Evolutionary conservation across 2,329 filamentous ascomycete species (phyloP), one percentile per base, ranked within the genome.

Genomic region (Colletotrichum incanum): DNA sequence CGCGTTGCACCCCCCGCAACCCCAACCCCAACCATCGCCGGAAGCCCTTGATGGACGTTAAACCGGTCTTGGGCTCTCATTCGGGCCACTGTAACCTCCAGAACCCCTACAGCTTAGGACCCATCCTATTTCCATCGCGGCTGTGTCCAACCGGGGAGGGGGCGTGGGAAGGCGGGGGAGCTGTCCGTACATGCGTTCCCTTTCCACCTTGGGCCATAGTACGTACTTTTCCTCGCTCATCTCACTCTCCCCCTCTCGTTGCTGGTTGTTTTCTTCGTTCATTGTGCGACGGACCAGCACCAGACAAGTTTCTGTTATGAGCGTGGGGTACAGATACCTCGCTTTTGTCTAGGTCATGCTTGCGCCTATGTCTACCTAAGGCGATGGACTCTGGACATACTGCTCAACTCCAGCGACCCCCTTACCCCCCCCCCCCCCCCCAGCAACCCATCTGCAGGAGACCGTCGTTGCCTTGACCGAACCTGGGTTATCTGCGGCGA

Each of bases 111-210:
- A 52, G 45, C 56, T 60, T 56, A 60, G 54, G 60, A 72, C 70
- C 65, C 59, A 41, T 70, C 37, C 70, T 70, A 72, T 72, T 61
- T 64, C 70, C 60, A 65, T 70, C 47, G 70, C 70, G 65, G 70
- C 70, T 72, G 70, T 72, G 70, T 64, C 52, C 52, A 43, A 49
- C 54, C 5, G 39, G 67, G 65, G 47, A 41, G 54, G 59, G 55
- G 52, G 43, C 28, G 54, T 58, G 45, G 34, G 45, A 64, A 23
- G 45, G 69, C 52, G 65, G 69, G 59, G 47, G 50, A 52, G 31
- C 18, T 64, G 28, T 14, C 28, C 7, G 26, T 28, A 11, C 43
- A 39, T 7, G 20, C 20, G 28, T 56, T 56, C 34, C 14, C 55
- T n/a, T 43, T 26, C 9, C 39, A 55, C 31, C 60, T 59, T 37